Conservation (phyloP, 2,329 filamentous ascomycete species). For the Colletotrichum sp. region DNA sequence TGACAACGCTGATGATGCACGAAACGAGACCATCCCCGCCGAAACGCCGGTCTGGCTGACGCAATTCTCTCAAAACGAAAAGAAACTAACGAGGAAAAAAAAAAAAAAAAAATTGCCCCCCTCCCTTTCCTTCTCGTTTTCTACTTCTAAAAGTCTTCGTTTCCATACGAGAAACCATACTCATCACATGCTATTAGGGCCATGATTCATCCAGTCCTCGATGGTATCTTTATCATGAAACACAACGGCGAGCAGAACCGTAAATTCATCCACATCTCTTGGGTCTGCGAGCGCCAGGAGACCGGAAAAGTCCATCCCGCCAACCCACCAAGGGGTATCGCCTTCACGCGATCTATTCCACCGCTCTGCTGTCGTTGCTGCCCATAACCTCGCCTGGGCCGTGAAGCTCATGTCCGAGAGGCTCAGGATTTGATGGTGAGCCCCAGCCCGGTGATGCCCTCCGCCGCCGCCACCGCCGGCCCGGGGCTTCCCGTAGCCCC, state of each 20-base stretch:
- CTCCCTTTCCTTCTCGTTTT: not conserved
- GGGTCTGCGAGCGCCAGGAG: constrained; percentile 20
- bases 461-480: not conserved
- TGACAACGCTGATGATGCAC: not conserved
- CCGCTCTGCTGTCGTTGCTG: constrained; percentile 21
- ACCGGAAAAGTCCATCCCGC: constrained; percentile 21
- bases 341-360: constrained; percentile 20
- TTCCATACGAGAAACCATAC: not conserved
- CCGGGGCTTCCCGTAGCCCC: not conserved
- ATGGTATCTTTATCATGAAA: constrained; percentile 17
- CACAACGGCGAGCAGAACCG: constrained; percentile 17
- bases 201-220: constrained; percentile 23
- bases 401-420: constrained; percentile 24
- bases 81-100: not conserved
- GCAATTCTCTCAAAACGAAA: not conserved
- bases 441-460: not conserved
- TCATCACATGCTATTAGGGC: not conserved
- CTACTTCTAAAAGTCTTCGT: not conserved
- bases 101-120: not conserved
- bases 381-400: constrained; percentile 21
- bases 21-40: not conserved
- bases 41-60: not conserved
- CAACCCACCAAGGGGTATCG: constrained; percentile 21
- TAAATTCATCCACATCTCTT: constrained; percentile 21
- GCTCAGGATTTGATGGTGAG: not conserved